A percentile compares a stretch with the other conserved stretches of the same genome.
phyloP scores from a whole-genome alignment of 1,284 basidiomycete species.

The Leccinum solheimii region DNA sequence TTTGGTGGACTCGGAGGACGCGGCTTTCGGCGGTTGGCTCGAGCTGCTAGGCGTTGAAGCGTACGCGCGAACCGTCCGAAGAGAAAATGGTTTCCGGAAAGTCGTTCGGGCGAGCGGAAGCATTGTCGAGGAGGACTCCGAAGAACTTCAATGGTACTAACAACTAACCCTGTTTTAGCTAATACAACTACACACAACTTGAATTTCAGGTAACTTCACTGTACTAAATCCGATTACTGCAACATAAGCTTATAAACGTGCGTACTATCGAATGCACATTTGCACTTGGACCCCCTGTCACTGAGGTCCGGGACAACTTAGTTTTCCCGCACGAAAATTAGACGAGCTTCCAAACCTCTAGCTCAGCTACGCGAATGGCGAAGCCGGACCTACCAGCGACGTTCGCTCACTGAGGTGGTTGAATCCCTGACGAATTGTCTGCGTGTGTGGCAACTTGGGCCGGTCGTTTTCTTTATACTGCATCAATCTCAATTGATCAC shows the following conservation, averaged over 20 bases:
- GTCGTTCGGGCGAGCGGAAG: slow-evolving; percentile 15
- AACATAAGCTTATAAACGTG: no score
- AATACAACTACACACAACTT: neutral
- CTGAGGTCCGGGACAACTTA: neutral
- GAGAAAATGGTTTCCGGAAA: slow-evolving; percentile 7
- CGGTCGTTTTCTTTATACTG: no score
- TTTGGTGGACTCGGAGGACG: slow-evolving; percentile 23
- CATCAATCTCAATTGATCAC: no score
- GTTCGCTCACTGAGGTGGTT: no score
- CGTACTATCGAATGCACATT: no score
- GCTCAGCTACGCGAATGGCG: no score
- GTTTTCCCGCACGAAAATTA: neutral
- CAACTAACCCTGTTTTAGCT: neutral
- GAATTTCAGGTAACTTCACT: neutral
- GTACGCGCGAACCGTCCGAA: slow-evolving; percentile 15
- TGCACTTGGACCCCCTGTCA: neutral
- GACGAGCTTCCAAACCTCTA: neutral
- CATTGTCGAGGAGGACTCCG: neutral
- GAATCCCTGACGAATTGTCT: no score
- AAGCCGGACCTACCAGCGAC: no score
- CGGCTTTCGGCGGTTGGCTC: slow-evolving; percentile 7
- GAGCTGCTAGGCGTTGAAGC: slow-evolving; percentile 8
- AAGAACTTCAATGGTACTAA: neutral
- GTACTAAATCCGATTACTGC: neutral
- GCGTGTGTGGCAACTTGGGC: no score